Evolutionary conservation across 257 asterid genomes (phyloP), one percentile per base, ranked within the genome.

Genomic region (Nicotiana otophora): DNA sequence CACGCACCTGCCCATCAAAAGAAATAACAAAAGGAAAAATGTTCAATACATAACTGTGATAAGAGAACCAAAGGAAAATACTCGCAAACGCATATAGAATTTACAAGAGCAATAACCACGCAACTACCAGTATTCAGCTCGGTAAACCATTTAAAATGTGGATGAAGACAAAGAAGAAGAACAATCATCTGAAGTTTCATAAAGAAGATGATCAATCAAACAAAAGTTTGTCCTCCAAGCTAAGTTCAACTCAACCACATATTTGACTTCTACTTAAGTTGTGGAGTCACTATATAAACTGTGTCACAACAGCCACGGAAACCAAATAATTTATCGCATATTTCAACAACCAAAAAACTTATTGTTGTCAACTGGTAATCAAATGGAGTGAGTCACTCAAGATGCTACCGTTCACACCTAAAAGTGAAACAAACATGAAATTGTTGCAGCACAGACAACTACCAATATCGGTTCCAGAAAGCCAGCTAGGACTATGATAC

Each of bases 1-100:
- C 99, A 80, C 99, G 97, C 84, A 96, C 90, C 99, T 94, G 62
- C 10, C 61, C 79, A 72, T 48, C 79, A 74, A 74, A 12, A 74
- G 14, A 48, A 74, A 74, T 74, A 23, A 3, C 2, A 46, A 23
- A 74, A 23, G 34, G 20, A 72, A 58, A 72, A 46, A 23, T 46
- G 23, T 6, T 74, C 23, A 48, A 46, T 48, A 48, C 39, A 74
- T 23, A 48, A 8, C 26, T 72, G 39, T 11, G 79, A 46, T 23
- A 34, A 72, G 20, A 72, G 79, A 46, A 72, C 36, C 20, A 39
- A 69, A 39, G 33, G 19, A 69, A 69, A 69, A 39, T 69, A n/a
- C 19, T 19, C 5, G 46, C 5, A 48, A 74, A 74, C 26, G 39
- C 20, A 74, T 48, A 74, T 74, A 48, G 62, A 46, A 48, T 72